phyloP scores from a whole-genome alignment of 805 yeast genomes.

The Scheffersomyces lignosus region DNA sequence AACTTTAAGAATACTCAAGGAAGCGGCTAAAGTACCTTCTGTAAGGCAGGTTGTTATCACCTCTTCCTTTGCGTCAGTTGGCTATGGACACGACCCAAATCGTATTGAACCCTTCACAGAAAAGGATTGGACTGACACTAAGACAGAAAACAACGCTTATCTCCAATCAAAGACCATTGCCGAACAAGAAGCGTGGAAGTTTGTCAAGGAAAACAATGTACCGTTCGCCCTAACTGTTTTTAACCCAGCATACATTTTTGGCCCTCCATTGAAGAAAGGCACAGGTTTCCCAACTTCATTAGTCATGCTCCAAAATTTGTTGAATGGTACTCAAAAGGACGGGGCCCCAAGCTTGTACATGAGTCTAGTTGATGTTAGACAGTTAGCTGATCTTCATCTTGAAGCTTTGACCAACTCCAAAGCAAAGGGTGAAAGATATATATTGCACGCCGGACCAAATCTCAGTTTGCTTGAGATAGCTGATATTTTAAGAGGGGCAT shows the following conservation, averaged over 20 bases:
- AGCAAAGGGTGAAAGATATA: neutral
- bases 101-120: slow-evolving; percentile 7
- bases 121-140: neutral
- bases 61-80: slow-evolving; percentile 15
- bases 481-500: neutral
- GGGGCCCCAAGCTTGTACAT: neutral
- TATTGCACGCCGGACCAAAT: neutral
- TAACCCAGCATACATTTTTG: slow-evolving; percentile 3
- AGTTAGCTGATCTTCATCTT: slow-evolving; percentile 12
- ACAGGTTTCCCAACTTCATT: slow-evolving; percentile 1
- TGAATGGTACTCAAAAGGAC: slow-evolving; percentile 1
- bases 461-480: neutral
- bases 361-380: neutral
- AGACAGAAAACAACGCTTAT: neutral
- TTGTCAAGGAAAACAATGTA: slow-evolving; percentile 3
- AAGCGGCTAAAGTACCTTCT: slow-evolving; percentile 4
- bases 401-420: slow-evolving; percentile 6
- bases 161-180: slow-evolving; percentile 1
- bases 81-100: neutral
- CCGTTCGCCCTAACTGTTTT: slow-evolving; percentile 3
- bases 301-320: neutral
- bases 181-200: slow-evolving; percentile 10
- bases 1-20: slow-evolving; percentile 2
- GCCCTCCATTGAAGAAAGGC: slow-evolving; percentile 3
- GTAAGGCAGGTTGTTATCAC: slow-evolving; percentile 16